These are phyloP conservation scores for Calonectria hongkongensis DNA, from an alignment of 2,329 filamentous ascomycete species.

Conservation along the genomic window DNA sequence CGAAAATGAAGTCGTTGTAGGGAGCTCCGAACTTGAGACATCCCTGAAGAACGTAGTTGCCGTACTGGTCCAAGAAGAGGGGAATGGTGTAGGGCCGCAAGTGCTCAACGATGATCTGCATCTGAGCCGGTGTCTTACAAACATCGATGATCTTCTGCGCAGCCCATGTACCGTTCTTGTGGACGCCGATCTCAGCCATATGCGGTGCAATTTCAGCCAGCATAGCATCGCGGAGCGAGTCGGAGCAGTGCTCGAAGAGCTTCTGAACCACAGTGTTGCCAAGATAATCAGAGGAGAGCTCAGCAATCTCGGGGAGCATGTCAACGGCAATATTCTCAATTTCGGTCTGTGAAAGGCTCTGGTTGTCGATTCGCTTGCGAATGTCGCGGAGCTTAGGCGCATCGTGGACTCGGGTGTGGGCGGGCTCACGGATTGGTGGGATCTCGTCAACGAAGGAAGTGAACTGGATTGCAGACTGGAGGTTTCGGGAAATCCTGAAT, in stretches of 20 bases:
- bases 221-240: slow-evolving; percentile 93
- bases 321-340: slow-evolving; percentile 94
- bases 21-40: slow-evolving; percentile 93
- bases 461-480: slow-evolving; percentile 86
- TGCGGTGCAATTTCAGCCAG: slow-evolving; percentile 90
- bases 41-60: slow-evolving; percentile 98
- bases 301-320: slow-evolving; percentile 97
- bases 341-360: slow-evolving; percentile 87
- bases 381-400: slow-evolving; percentile 96
- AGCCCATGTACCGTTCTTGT: slow-evolving; percentile 99
- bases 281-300: slow-evolving; percentile 95
- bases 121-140: slow-evolving; percentile 88
- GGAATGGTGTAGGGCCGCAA: slow-evolving; percentile 91
- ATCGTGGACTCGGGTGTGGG: slow-evolving; percentile 91
- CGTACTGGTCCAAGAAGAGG: slow-evolving; percentile 97
- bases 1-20: slow-evolving; percentile 97
- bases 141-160: slow-evolving; percentile 99
- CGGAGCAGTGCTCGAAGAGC: slow-evolving; percentile 96
- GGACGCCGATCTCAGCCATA: slow-evolving; percentile 95
- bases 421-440: slow-evolving; percentile 90
- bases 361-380: slow-evolving; percentile 97
- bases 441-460: slow-evolving; percentile 87
- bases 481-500: slow-evolving; percentile 80
- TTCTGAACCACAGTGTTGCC: slow-evolving; percentile 99
- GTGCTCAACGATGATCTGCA: slow-evolving; percentile 88